phyloP scores from a whole-genome alignment of 1,139 yeast species.

The Suhomyces maxii region DNA sequence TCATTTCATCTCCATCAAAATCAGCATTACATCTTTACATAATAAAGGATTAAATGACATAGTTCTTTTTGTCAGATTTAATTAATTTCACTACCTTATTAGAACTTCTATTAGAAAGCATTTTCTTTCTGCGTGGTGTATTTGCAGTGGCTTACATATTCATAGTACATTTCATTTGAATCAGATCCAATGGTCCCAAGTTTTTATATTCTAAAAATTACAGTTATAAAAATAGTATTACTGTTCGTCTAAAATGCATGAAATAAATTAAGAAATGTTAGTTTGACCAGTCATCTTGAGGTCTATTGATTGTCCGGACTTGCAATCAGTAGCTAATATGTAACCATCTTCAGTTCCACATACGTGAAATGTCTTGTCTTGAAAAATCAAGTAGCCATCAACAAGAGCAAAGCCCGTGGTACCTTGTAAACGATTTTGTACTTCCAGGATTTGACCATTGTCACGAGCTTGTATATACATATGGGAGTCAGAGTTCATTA shows the following conservation, averaged over 20 bases:
- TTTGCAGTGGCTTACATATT: too few species aligned
- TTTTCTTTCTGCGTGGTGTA: too few species aligned
- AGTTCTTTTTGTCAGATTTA: too few species aligned
- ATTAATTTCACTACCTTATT: too few species aligned
- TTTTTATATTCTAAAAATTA: too few species aligned
- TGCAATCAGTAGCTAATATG: constrained; percentile 9
- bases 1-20: too few species aligned
- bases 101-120: too few species aligned
- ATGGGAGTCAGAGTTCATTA: constrained; percentile 6
- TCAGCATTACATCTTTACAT: too few species aligned
- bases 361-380: constrained; percentile 8
- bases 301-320: constrained; percentile 11
- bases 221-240: too few species aligned
- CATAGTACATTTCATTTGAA: too few species aligned
- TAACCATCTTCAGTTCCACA: constrained; percentile 5
- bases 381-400: constrained; percentile 10
- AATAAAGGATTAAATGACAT: too few species aligned
- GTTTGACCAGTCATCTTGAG: constrained; percentile 11
- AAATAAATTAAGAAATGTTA: background rate
- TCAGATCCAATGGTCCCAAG: too few species aligned
- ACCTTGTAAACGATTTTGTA: background rate
- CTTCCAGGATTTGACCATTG: constrained; percentile 22
- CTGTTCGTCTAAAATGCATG: background rate
- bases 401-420: constrained; percentile 8
- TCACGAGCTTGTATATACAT: constrained; percentile 5